Evolutionary conservation across 2,329 filamentous ascomycete genomes (phyloP).

Genomic region (Paecilomyces niveus): DNA sequence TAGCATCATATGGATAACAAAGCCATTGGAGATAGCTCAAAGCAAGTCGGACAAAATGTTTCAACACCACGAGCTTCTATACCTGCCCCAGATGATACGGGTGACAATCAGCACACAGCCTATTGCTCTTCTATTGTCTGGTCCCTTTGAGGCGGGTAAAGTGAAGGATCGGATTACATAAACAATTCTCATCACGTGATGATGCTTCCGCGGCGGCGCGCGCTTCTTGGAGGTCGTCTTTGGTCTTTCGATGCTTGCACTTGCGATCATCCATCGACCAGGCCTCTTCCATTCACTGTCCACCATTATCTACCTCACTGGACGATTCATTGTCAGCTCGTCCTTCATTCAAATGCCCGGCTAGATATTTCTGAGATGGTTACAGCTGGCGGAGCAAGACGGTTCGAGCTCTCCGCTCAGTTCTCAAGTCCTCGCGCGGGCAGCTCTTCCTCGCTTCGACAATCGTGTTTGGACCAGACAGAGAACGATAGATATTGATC

Average conservation of each 20-base stretch:
- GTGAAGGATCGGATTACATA: background rate
- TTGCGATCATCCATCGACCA: constrained; percentile 7
- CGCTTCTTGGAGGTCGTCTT: constrained; percentile 5
- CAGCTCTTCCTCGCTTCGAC: constrained; percentile 10
- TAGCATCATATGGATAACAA: background rate
- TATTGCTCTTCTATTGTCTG: background rate
- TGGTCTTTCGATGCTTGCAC: constrained; percentile 12
- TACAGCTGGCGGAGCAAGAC: constrained; percentile 25
- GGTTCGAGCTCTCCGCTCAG: constrained; percentile 33
- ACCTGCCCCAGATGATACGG: background rate
- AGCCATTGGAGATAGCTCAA: background rate
- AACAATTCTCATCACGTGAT: constrained; percentile 14
- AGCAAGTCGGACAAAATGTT: background rate
- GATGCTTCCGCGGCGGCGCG: constrained; percentile 15
- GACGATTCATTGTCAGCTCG: constrained; percentile 10
- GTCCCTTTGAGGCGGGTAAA: constrained; percentile 1
- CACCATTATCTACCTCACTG: constrained; percentile 3
- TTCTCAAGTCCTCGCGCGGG: constrained; percentile 25
- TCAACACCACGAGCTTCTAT: background rate
- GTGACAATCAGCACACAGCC: background rate
- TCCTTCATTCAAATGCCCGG: constrained; percentile 3
- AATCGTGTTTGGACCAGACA: constrained; percentile 16
- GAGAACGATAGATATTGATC: constrained; percentile 3
- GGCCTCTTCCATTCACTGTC: constrained; percentile 6
- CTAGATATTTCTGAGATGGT: constrained; percentile 28